Evolutionary conservation across 2,329 filamentous ascomycete genomes (phyloP), one percentile per base, ranked within the genome.

Genomic region (Ascochyta koolunga): DNA sequence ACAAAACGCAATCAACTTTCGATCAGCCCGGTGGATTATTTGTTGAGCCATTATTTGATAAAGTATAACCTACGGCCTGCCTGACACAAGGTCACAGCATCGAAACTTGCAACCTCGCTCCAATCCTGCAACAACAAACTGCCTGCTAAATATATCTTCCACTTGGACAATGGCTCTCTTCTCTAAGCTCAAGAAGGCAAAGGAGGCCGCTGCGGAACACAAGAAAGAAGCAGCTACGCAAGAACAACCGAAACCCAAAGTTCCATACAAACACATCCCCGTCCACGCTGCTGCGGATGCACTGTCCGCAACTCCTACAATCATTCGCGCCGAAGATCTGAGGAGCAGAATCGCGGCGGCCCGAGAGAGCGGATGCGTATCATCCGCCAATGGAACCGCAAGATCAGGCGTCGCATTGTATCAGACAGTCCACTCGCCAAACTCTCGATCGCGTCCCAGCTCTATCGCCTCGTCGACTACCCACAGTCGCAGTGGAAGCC

Each of bases 111-210:
- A 36, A 36, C 22, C 22, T 41, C 22, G 11, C 9, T 27, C 11
- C 21, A 19, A n/a, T 27, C 10, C 11, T 37, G 21, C 37, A 40
- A 37, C 11, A 35, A 27, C 22, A 33, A 29, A 5, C 25, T 45
- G 19, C 15, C 29, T 25, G 13, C 41, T 25, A n/a, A 38, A 35
- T 9, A 45, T 10, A 19, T 33, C 13, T 32, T 8, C 39, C 19
- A 46, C 24, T 40, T 24, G 44, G 33, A 42, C 2, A 32, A 74
- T 76, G 73, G 60, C 70, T 18, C 65, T 71, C 38, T 69, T 72
- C 50, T 67, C 67, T 4, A 69, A 64, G 47, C 49, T 67, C 45
- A 73, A 66, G 58, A 70, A 66, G 33, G 62, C 63, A 45, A 69
- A 67, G 50, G 68, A 69, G 47, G 67, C 64, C 15, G 67, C 64